Base-by-base conservation (phyloP, 1,139 yeast genomes). In the Lodderomyces theae region DNA sequence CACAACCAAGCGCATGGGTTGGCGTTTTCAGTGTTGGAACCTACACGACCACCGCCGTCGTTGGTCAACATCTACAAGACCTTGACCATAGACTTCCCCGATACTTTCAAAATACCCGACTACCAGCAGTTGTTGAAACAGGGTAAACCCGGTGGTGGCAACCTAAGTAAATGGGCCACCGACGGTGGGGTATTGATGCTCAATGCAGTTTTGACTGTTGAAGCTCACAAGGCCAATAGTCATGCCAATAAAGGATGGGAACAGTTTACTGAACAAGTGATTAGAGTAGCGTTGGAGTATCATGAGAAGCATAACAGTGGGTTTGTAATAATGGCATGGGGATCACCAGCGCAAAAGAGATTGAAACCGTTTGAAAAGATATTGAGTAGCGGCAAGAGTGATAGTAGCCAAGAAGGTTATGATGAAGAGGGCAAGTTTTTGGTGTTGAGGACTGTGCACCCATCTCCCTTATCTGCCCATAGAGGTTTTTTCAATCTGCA, bases 241-340 rank as follows among this genome's bases (percentile, higher is more conserved):
- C 99, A 94, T 57, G 80, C 96, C 1, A 80, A 82, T 28, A 74
- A 73, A 50, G 99, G 99, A 1, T 94, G 99, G 99, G 97, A 90
- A 56, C 68, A 67, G 31, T 90, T 94, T 59, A 94, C 98, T 0
- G 88, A 79, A 52, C 71, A 77, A 35, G 88, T 82, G 2, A 74
- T 89, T 18, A 65, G 73, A 26, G 50, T 54, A 0, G 77, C 74
- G 19, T 69, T 79, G 2, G 69, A 59, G 16, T 64, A 57, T 47
- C 69, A 69, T 43, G 40, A 44, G n/a, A 55, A 66, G 22, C 37
- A 35, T 26, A 24, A 23, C 8, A 51, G 56, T 38, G 90, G 90
- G 5, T 72, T 89, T 32, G 94, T 84, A 4, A 75, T 92, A 23
- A 67, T 92, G 69, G 86, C 95, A 1, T 94, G 99, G 99, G 99